Conservation (phyloP, 176 grass and related monocot species). For the Puya raimondii region DNA sequence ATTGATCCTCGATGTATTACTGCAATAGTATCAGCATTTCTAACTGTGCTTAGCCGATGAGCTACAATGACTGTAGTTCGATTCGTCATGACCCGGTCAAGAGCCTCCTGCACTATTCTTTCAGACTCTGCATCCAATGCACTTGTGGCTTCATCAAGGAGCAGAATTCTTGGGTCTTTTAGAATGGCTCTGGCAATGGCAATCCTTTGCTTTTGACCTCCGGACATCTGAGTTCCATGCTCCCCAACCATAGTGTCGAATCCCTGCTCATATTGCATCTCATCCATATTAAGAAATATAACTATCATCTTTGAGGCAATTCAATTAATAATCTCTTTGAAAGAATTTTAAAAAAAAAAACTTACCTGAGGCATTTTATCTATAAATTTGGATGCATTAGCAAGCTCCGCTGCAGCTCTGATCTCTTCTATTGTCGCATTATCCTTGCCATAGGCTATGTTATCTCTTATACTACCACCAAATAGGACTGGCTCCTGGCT, state of each 20-base stretch:
- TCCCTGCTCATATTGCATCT: slow-evolving; percentile 32
- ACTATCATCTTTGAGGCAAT: neutral
- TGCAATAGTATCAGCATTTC: slow-evolving; percentile 73
- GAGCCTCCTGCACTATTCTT: slow-evolving; percentile 75
- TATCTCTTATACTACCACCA: slow-evolving; percentile 66
- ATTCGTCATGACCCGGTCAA: slow-evolving; percentile 78
- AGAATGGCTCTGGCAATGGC: slow-evolving; percentile 90
- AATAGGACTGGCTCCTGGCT: slow-evolving; percentile 87
- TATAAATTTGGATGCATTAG: slow-evolving; percentile 84
- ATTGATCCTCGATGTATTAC: slow-evolving; percentile 75
- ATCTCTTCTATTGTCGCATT: slow-evolving; percentile 61
- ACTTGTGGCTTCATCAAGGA: slow-evolving; percentile 86
- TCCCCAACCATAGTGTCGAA: slow-evolving; percentile 78
- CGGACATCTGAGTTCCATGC: slow-evolving; percentile 78
- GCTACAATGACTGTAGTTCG: slow-evolving; percentile 79
- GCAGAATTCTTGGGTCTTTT: slow-evolving; percentile 82
- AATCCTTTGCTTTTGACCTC: slow-evolving; percentile 94
- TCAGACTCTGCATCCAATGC: slow-evolving; percentile 83
- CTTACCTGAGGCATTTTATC: slow-evolving; percentile 94
- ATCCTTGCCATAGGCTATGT: slow-evolving; percentile 80
- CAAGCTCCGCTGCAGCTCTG: slow-evolving; percentile 84
- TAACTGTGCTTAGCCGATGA: slow-evolving; percentile 72
- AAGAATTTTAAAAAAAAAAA: too few species aligned
- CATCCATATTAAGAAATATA: slow-evolving; percentile 6
- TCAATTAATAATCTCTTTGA: neutral